Evolutionary conservation across 202 grass and related monocot genomes (phyloP).

Genomic region (Panicum virgatum): DNA sequence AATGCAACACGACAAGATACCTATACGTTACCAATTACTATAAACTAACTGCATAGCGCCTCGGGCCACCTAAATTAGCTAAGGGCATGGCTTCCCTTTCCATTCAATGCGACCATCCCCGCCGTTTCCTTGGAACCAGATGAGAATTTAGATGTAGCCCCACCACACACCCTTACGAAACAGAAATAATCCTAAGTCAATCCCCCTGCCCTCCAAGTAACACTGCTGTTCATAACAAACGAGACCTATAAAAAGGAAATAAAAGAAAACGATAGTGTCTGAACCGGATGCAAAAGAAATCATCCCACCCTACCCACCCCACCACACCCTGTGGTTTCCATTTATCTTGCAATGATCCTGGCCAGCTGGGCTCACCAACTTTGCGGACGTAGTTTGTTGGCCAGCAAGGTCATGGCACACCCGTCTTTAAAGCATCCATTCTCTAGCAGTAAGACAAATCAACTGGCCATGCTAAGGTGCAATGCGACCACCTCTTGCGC

Average conservation of each 20-base stretch:
- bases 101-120: not conserved
- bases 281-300: not conserved
- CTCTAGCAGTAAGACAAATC: too few species aligned
- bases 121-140: not conserved
- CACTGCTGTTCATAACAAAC: not conserved
- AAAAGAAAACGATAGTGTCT: not conserved
- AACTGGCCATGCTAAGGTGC: too few species aligned
- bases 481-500: too few species aligned
- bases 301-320: not conserved
- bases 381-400: not conserved
- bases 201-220: not conserved
- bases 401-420: constrained; percentile 12
- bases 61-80: not conserved
- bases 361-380: not conserved
- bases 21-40: constrained; percentile 12
- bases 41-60: not conserved
- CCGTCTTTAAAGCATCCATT: too few species aligned
- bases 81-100: not conserved
- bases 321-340: not conserved
- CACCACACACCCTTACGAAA: not conserved
- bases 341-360: not conserved
- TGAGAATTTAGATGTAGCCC: constrained; percentile 10
- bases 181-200: not conserved
- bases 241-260: not conserved
- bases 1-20: not conserved